Percentiles rank a stretch among this genome's conserved stretches.
phyloP scores from a whole-genome alignment of 805 yeast species.

The Wickerhamomyces canadensis region DNA sequence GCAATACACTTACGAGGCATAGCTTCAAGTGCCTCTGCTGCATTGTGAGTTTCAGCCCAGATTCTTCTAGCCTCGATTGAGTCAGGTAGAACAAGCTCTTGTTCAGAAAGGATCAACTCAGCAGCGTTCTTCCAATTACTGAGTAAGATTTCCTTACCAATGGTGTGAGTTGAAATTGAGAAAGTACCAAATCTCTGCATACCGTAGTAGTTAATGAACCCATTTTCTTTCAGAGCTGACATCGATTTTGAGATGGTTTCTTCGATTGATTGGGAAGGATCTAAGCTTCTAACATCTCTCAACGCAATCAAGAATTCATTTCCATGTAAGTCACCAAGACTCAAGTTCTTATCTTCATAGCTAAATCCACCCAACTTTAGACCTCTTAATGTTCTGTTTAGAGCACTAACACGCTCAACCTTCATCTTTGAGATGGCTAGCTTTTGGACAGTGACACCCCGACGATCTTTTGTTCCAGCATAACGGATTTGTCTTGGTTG shows the following conservation, averaged over 20 bases:
- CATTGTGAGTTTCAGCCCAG: slow-evolving; percentile 72
- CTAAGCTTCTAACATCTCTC: slow-evolving; percentile 55
- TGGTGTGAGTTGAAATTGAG: slow-evolving; percentile 81
- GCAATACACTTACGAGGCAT: slow-evolving; percentile 92
- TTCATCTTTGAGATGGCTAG: slow-evolving; percentile 63
- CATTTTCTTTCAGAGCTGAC: slow-evolving; percentile 52
- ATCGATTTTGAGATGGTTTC: slow-evolving; percentile 47
- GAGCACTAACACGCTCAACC: slow-evolving; percentile 66
- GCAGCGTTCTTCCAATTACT: slow-evolving; percentile 79
- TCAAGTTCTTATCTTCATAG: slow-evolving; percentile 56
- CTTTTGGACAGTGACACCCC: slow-evolving; percentile 91
- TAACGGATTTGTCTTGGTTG: slow-evolving; percentile 69
- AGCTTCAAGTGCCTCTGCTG: slow-evolving; percentile 53
- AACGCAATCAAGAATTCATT: slow-evolving; percentile 85
- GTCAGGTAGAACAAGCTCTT: slow-evolving; percentile 76
- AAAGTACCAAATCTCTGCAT: slow-evolving; percentile 98
- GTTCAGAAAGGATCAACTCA: slow-evolving; percentile 76
- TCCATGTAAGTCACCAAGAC: slow-evolving; percentile 80
- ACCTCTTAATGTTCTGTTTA: slow-evolving; percentile 75
- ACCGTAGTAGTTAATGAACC: slow-evolving; percentile 94
- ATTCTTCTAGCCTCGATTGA: slow-evolving; percentile 76
- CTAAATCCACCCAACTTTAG: slow-evolving; percentile 72
- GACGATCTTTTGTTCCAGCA: slow-evolving; percentile 95
- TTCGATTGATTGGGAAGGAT: slow-evolving; percentile 32
- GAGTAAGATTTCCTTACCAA: slow-evolving; percentile 69